These are phyloP conservation scores for slime mould (Dictyostelium discoideum) DNA, from an alignment of 78 protist species.

Conservation along the genomic window dicty_2.7 NC_007088.5:2997501-2998000, in stretches of 20 bases:
- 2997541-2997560: neutral
- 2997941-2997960: neutral
- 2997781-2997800: neutral
- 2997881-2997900: neutral
- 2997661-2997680: neutral
- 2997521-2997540: neutral
- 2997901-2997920: neutral
- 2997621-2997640: neutral
- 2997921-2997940: neutral
- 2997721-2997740: neutral
- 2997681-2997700: neutral
- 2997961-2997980: neutral
- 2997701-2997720: neutral
- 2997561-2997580: neutral
- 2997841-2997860: neutral
- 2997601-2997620: neutral
- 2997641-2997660: neutral
- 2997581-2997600: neutral
- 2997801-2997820: neutral
- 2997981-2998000: slow-evolving; percentile 7
- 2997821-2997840: neutral
- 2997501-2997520: neutral
- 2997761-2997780: neutral
- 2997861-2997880: neutral
- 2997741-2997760: neutral